Conservation (phyloP, 164 flowering plant species). For the Santalum album region DNA sequence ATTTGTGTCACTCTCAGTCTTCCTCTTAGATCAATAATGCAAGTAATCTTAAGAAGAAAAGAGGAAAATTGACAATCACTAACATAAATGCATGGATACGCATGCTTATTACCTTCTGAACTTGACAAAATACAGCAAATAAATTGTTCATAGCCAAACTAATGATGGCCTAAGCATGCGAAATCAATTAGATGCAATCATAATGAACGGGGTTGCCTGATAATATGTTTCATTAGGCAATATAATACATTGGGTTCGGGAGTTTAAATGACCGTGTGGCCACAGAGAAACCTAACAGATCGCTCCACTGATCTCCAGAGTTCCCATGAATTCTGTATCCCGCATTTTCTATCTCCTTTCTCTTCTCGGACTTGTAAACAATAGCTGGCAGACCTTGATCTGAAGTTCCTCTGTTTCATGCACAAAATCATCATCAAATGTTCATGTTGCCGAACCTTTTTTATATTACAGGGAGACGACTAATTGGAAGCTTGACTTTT, state of each 20-base stretch:
- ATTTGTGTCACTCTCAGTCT: too few relatives aligned
- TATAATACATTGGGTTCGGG: conserved; percentile 86
- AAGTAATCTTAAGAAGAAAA: too few relatives aligned
- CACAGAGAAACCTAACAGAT: conserved; percentile 52
- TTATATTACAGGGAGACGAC: neutral
- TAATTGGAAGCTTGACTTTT: too few relatives aligned
- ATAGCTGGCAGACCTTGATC: conserved; percentile 50
- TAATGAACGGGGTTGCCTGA: too few relatives aligned
- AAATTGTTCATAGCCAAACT: too few relatives aligned
- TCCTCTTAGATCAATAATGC: too few relatives aligned
- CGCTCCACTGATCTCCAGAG: conserved; percentile 96
- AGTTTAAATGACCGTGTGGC: conserved; percentile 70
- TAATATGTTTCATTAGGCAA: conserved; percentile 19
- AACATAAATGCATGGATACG: too few relatives aligned
- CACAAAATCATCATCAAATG: conserved; percentile 1
- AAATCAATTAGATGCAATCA: too few relatives aligned
- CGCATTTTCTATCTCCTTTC: conserved; percentile 42
- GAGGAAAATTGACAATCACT: too few relatives aligned
- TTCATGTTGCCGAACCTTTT: neutral
- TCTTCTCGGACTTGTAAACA: conserved; percentile 70
- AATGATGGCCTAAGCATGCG: conserved; percentile 12
- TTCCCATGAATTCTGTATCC: conserved; percentile 77
- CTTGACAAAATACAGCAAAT: too few relatives aligned
- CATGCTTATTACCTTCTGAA: too few relatives aligned
- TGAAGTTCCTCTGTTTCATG: conserved; percentile 39